Evolutionary conservation across 1,284 basidiomycete species (phyloP).

Genomic region (Boletus nobilissimus): DNA sequence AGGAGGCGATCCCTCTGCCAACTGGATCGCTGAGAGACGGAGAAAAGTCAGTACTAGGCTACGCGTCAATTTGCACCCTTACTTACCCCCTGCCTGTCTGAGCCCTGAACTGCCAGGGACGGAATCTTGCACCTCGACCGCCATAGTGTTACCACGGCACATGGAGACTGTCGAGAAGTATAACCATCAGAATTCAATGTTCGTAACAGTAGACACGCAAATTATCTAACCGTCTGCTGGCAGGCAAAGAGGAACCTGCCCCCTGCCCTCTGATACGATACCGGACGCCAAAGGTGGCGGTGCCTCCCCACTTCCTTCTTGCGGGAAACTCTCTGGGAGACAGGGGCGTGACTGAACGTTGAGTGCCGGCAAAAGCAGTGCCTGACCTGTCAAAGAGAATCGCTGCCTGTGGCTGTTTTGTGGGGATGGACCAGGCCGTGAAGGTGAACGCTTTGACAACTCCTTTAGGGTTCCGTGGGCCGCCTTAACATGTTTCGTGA

Average conservation of each 20-base stretch:
- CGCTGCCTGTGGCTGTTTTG: background rate
- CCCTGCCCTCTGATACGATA: background rate
- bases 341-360: background rate
- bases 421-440: too few relatives aligned
- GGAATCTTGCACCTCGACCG: background rate
- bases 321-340: too few relatives aligned
- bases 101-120: background rate
- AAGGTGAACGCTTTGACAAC: background rate
- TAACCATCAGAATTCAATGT: background rate
- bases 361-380: background rate
- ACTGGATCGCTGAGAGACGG: background rate
- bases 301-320: background rate
- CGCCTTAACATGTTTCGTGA: background rate
- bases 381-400: background rate
- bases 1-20: background rate
- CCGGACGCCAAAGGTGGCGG: background rate
- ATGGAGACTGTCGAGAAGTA: background rate
- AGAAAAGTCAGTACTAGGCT: background rate
- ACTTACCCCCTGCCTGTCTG: background rate
- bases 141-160: background rate
- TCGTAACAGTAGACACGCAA: background rate
- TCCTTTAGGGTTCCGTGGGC: background rate
- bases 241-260: background rate
- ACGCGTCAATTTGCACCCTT: background rate
- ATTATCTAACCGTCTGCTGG: background rate